Evolutionary conservation across 1,284 basidiomycete genomes (phyloP), one percentile per base, ranked within the genome.

Genomic region (Boletus mariae): DNA sequence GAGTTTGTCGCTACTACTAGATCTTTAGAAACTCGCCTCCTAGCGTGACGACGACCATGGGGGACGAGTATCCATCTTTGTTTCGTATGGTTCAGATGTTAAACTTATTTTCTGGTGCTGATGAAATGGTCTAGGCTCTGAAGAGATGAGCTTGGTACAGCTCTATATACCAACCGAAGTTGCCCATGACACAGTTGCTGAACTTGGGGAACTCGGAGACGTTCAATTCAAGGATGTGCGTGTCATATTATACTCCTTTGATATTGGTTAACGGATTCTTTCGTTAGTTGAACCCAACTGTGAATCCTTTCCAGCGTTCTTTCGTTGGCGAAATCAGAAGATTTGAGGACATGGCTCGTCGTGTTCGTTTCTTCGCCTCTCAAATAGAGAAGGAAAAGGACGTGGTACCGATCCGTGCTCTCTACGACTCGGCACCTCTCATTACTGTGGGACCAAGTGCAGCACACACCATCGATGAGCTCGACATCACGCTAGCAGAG

Each of bases 271-370:
- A 52, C 48, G 15, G 47, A 47, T 45, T 41, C 58, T 50, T 53
- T 58, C 9, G 51, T 37, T 68, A 97, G 94, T 78, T 98, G 65
- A 98, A 99, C 72, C 92, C 95, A 15, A 84, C 85, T 56, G 85
- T 98, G 60, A 98, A 96, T 69, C 90, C 96, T 23, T 99, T 99
- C 78, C 97, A 99, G 80, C 92, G 97, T 59, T 94, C 96, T 6
- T 99, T 96, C 70, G 94, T 98, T 56, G 90, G 90, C 44, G 95
- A 98, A 70, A 94, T 99, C 60, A 87, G 96, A 42, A 85, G 92
- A 56, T 83, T 97, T 53, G 94, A 97, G 69, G 95, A 99, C 68
- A 96, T 97, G 89, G 87, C 92, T 26, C 90, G 97, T 58, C 88
- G 94, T 32, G 84, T 97, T 46, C 87, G 94, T 47, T 97, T 98